Conservation (phyloP, 345 rosid species). For the Rhodomyrtus tomentosa region DNA sequence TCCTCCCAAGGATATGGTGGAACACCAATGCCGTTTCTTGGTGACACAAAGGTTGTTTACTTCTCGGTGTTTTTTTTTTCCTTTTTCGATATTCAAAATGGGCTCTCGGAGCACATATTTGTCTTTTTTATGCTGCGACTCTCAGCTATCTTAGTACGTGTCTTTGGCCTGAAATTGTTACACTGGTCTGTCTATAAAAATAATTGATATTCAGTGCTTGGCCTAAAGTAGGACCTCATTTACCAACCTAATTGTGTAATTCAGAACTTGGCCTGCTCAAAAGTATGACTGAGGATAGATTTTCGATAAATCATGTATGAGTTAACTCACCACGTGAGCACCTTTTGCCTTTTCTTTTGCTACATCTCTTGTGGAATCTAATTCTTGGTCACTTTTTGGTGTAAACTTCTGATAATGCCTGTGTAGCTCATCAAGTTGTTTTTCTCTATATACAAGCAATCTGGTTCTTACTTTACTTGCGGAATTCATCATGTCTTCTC, state of each 20-base stretch:
- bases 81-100: not conserved
- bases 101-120: not conserved
- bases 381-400: not conserved
- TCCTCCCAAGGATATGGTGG: slow-evolving; percentile 66
- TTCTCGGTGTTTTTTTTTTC: not conserved
- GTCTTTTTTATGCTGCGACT: slow-evolving; percentile 1
- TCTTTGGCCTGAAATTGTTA: not conserved
- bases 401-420: not conserved
- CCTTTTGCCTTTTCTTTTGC: not conserved
- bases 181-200: not conserved
- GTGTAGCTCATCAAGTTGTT: not conserved
- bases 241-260: not conserved
- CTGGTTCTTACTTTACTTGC: not conserved
- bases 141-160: not conserved
- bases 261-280: not conserved
- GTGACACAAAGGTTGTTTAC: slow-evolving; percentile 68
- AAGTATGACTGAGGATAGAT: not conserved
- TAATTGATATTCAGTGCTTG: not conserved
- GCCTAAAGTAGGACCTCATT: not conserved
- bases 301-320: not conserved
- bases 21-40: slow-evolving; percentile 83
- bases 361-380: not conserved
- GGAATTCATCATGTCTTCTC: not conserved
- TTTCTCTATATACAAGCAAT: not conserved
- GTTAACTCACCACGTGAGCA: not conserved